phyloP scores from a whole-genome alignment of 352 stramenopile species.

The Globisporangium megalacanthum region DNA sequence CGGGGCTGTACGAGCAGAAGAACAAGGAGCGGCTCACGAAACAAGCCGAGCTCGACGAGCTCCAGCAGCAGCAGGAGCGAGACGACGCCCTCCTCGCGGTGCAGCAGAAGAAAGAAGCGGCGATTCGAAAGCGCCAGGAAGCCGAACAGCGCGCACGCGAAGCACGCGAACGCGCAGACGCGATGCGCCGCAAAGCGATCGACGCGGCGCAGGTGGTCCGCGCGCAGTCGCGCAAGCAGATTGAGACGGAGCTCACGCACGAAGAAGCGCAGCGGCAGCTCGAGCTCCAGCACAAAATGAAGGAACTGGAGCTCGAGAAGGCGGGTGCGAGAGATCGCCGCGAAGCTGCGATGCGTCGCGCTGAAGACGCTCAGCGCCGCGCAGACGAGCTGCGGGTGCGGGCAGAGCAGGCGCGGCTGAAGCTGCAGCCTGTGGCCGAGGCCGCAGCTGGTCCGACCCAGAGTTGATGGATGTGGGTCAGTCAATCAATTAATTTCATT shows the following conservation, averaged over 20 bases:
- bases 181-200: constrained; percentile 56
- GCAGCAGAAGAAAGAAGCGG: constrained; percentile 59
- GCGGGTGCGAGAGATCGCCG: constrained; percentile 27
- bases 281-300: constrained; percentile 34
- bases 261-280: constrained; percentile 53
- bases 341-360: constrained; percentile 45
- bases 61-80: constrained; percentile 35
- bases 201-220: constrained; percentile 65
- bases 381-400: constrained; percentile 46
- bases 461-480: no score
- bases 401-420: constrained; percentile 43
- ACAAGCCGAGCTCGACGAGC: constrained; percentile 35
- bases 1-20: constrained; percentile 53
- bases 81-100: constrained; percentile 36
- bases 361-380: constrained; percentile 42
- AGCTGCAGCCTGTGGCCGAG: constrained; percentile 12
- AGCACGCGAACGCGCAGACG: constrained; percentile 48
- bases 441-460: no score
- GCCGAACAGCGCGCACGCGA: constrained; percentile 62
- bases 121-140: constrained; percentile 52
- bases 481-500: background rate
- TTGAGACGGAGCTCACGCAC: constrained; percentile 51
- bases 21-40: constrained; percentile 50
- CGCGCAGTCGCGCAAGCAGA: constrained; percentile 53
- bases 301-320: constrained; percentile 51